Evolutionary conservation across 495 filamentous ascomycete species (phyloP).

Genomic region (Astrothelium macrocarpum): DNA sequence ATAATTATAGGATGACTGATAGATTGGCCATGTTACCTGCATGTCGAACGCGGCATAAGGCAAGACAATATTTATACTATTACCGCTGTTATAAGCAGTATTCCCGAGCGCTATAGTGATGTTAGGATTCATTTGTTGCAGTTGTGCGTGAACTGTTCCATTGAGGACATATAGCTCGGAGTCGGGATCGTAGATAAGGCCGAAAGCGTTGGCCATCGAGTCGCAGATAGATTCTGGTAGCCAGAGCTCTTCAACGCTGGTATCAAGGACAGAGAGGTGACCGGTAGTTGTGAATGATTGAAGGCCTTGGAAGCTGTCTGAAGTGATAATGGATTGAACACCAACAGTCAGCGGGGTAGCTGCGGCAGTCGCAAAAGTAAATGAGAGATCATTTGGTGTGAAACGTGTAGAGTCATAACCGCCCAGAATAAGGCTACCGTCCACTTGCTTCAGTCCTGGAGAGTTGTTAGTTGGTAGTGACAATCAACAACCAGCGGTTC

Average conservation of each 20-base stretch:
- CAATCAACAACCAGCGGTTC: background rate
- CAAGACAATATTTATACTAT: slow-evolving; percentile 4
- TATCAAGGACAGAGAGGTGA: slow-evolving; percentile 6
- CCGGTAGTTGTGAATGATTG: slow-evolving; percentile 4
- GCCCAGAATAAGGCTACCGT: slow-evolving; percentile 11
- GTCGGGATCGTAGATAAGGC: slow-evolving; percentile 4
- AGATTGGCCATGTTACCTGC: slow-evolving; percentile 8
- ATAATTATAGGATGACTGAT: slow-evolving; percentile 6
- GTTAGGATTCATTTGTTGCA: slow-evolving; percentile 1
- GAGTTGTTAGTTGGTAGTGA: background rate
- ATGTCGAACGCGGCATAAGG: slow-evolving; percentile 19
- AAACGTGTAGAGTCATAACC: slow-evolving; percentile 10
- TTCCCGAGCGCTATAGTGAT: slow-evolving; percentile 6
- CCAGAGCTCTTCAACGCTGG: slow-evolving; percentile 8
- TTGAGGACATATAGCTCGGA: slow-evolving; percentile 7
- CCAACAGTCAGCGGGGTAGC: background rate
- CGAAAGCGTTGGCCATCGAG: slow-evolving; percentile 5
- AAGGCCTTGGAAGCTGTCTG: background rate
- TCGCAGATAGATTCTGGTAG: slow-evolving; percentile 4
- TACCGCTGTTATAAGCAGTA: background rate
- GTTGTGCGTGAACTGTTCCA: background rate
- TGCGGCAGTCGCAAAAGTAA: slow-evolving; percentile 4
- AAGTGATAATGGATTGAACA: slow-evolving; percentile 10
- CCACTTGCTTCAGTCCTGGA: slow-evolving; percentile 4
- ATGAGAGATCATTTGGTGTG: slow-evolving; percentile 5